Base-by-base conservation (phyloP, 345 rosid genomes). In the Citrus reticulata region DNA sequence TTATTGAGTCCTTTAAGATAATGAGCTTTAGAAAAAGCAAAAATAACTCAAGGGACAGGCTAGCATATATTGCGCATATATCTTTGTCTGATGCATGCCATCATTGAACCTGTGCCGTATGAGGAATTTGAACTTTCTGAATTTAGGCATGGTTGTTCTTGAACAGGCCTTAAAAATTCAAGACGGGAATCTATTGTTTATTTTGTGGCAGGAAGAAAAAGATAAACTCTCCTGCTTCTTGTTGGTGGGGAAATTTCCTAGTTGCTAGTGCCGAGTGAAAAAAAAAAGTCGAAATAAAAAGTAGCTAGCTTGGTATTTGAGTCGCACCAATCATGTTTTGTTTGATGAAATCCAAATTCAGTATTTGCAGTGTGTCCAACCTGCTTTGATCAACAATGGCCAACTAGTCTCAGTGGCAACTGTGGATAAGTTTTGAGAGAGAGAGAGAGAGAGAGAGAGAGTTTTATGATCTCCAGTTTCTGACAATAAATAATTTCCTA, bases 1-100 rank as follows among this genome's bases (percentile, higher is more conserved):
- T 87, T 81, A 83, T 84, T 81, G 85, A 75, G 32, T 39, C 76
- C 76, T 83, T 79, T 77, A 30, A 69, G 77, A 74, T 35, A 64
- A 60, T 60, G 24, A 76, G 71, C 79, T 78, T 81, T 79, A 60
- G 61, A 74, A 79, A 81, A 83, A 83, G 77, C 35, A 68, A 29
- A 22, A 75, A 76, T 75, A 61, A 62, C 73, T 74, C 37, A 22
- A 70, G 75, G 81, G 81, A 83, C 86, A 83, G 81, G 67, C 70
- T 78, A 68, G 80, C 80, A 22, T 66, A 19, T 65, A 46, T 29
- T 29, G 39, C 27, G 73, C 79, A 55, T 35, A 64, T 55, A 42
- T 51, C 19, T 7, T 55, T 82, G 84, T 86, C 85, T 54, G 72
- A 35, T 61, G 72, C 73, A 57, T 62, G 74, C 32, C 68, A 83